Evolutionary conservation across 2,329 filamentous ascomycete genomes (phyloP), one percentile per base, ranked within the genome.

Genomic region (Sarocladium brachiariae): DNA sequence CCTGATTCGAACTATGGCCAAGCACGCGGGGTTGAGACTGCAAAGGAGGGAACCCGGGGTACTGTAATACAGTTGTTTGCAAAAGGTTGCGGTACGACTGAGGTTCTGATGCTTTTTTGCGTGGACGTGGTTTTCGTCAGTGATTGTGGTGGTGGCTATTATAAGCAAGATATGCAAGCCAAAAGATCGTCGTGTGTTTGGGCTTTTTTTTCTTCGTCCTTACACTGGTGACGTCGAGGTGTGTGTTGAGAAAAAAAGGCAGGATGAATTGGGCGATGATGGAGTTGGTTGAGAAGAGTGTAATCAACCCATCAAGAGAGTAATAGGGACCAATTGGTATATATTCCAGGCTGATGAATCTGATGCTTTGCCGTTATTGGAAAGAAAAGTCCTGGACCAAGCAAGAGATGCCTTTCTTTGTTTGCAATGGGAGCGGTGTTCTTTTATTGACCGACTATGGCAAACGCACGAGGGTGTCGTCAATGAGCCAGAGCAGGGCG

Each of bases 211-310:
- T 43, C 21, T 43, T 43, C 16, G 24, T 27, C 23, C 27, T 43
- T 11, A 23, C 27, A 23, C 8, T 43, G 39, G 39, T 43, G 39
- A 43, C 39, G 39, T 43, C 39, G 39, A 43, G 37, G 19, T 43
- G 39, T 43, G 16, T 27, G 11, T 3, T 14, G 19, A 19, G n/a
- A 4, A 13, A 13, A 16, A 23, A 25, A 27, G 39, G 39, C 21
- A 87, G 39, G n/a, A 10, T 8, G 23, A 9, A 10, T 4, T 39
- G 13, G 16, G 19, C 9, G 6, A 14, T 8, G 23, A 43, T 16
- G 21, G 19, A 27, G 23, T 7, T 25, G 9, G 23, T 25, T 14
- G 39, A 43, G 3, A 23, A 43, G n/a, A 19, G 33, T 39, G 10
- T 16, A 4, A 43, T 43, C 16, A 43, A 43, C 39, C 39, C 39